Base-by-base conservation (phyloP, 2,329 filamentous ascomycete species). In the Clarireedia homoeocarpa region DNA sequence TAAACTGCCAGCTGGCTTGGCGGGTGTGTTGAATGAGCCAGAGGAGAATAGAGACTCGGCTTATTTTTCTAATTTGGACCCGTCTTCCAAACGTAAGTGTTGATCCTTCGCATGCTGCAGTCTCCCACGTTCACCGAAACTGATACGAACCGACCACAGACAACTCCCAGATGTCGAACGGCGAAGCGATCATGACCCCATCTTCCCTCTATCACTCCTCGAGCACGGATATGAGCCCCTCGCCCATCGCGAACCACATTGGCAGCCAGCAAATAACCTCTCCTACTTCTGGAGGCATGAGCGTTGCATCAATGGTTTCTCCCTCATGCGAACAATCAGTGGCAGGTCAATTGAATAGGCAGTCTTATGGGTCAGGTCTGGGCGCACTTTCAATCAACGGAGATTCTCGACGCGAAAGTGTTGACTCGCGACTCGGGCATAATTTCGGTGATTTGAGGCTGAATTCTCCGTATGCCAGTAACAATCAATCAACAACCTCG, bases 361-460 rank as follows among this genome's bases (percentile, higher is more conserved):
- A 55, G 17, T 64, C 59, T 47, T 61, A 52, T 57, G 20, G 59
- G 56, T 48, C 55, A 12, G 55, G 26, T n/a, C 50, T 53, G 20
- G 55, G 42, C 9, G 17, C 53, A 36, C 38, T 55, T 45, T 54
- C 57, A 40, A 55, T 66, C 12, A 74, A 56, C 46, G 69, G 73
- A 14, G 48, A 73, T 66, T 83, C 84, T 48, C 80, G 86, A 57
- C 81, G 88, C 52, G 88, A 89, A 71, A 91, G 88, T 64, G 85
- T 91, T 4, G 88, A 91, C 70, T 90, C 87, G 70, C 81, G 87
- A 60, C 85, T 91, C 69, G 88, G 89, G 65, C 82, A 84, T 61
- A 80, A 80, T 46, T 84, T 91, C 69, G 80, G 77, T 56, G 84
- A 88, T 47, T 78, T 91, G 71, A 78, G 83, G 62, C 76, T 91